Evolutionary conservation across 345 rosid species (phyloP).

Genomic region (Corymbia maculata): DNA sequence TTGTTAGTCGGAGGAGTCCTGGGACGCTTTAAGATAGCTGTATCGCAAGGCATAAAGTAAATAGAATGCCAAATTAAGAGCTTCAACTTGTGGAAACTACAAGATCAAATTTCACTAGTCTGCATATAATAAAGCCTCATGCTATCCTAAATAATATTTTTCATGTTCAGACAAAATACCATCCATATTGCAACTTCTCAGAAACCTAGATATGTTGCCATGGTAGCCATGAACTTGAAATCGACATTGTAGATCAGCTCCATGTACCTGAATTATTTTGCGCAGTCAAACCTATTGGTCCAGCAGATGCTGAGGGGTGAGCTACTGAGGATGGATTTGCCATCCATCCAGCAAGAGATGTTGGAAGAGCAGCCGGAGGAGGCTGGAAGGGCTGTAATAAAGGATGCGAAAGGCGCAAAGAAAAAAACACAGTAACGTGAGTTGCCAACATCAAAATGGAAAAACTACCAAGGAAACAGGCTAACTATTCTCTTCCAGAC

Average conservation of each 20-base stretch:
- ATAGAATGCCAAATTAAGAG: not conserved
- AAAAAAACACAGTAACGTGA: not conserved
- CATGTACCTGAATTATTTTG: slow-evolving; percentile 56
- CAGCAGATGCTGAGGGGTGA: slow-evolving; percentile 63
- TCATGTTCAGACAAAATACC: not conserved
- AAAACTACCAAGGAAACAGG: not conserved
- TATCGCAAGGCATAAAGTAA: slow-evolving; percentile 5
- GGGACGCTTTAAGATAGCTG: slow-evolving; percentile 64
- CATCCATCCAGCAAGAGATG: slow-evolving; percentile 78
- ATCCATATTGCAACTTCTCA: not conserved
- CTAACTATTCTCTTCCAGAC: slow-evolving; percentile 5
- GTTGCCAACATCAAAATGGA: slow-evolving; percentile 3
- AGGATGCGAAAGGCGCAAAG: not conserved
- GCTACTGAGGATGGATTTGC: slow-evolving; percentile 60
- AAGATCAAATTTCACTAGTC: not conserved
- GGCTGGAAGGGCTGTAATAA: slow-evolving; percentile 66
- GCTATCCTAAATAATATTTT: not conserved
- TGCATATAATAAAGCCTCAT: not conserved
- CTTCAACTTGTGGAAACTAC: not conserved
- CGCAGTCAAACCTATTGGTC: slow-evolving; percentile 49
- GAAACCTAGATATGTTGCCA: not conserved
- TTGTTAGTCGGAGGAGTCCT: slow-evolving; percentile 53
- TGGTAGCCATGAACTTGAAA: not conserved
- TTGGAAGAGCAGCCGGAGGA: slow-evolving; percentile 46
- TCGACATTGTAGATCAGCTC: not conserved